These are phyloP conservation scores for Thraustochytrium striatum DNA, from an alignment of 352 stramenopile species.

Conservation along the genomic window DNA sequence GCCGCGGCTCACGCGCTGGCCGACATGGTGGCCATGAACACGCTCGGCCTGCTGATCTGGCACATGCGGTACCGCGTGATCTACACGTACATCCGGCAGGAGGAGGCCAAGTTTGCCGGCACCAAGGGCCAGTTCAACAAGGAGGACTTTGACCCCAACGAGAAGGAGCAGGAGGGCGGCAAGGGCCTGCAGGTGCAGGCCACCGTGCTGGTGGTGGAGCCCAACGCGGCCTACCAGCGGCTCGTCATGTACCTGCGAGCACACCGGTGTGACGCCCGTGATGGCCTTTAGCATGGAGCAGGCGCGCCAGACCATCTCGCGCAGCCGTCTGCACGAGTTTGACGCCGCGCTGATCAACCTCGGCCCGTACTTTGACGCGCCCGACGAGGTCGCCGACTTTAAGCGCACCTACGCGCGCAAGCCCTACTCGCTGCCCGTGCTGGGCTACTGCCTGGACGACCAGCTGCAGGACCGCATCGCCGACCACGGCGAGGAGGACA, in stretches of 20 bases:
- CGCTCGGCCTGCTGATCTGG: slow-evolving; percentile 44
- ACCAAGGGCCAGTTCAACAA: background rate
- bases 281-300: slow-evolving; percentile 21
- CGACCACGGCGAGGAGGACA: slow-evolving; percentile 29
- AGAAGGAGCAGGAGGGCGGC: background rate
- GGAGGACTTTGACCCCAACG: slow-evolving; percentile 5
- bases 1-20: slow-evolving; percentile 35
- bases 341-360: slow-evolving; percentile 27
- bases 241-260: slow-evolving; percentile 41
- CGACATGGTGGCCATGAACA: slow-evolving; percentile 43
- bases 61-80: slow-evolving; percentile 46
- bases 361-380: background rate
- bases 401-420: slow-evolving; percentile 38
- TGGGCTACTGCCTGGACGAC: slow-evolving; percentile 38
- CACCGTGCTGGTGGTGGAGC: slow-evolving; percentile 22
- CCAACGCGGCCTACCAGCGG: slow-evolving; percentile 11
- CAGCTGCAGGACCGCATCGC: background rate
- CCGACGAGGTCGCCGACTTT: slow-evolving; percentile 39
- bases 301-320: slow-evolving; percentile 2
- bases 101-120: no score
- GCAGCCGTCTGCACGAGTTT: slow-evolving; percentile 21
- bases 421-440: slow-evolving; percentile 19
- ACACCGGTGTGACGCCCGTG: background rate
- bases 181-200: background rate
- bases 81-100: slow-evolving; percentile 28